Evolutionary conservation across 352 stramenopile species (phyloP).

Genomic region (Pythium apleroticum): DNA sequence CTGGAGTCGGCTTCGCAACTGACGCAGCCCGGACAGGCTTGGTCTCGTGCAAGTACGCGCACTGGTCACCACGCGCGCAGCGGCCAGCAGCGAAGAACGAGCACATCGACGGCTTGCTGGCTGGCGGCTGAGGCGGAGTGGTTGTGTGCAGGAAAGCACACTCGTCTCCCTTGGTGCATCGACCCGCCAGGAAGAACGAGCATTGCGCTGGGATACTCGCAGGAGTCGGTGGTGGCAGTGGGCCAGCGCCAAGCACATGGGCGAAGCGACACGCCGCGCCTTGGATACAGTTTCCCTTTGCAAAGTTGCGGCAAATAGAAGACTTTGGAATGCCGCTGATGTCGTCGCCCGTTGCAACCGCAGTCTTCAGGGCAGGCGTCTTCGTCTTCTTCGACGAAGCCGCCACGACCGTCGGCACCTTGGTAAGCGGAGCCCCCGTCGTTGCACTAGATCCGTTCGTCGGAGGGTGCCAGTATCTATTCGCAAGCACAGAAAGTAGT

Average conservation of each 20-base stretch:
- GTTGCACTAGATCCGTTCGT: background rate
- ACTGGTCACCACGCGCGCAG: constrained; percentile 54
- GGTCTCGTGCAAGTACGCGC: constrained; percentile 41
- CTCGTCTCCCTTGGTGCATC: constrained; percentile 50
- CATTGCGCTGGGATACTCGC: constrained; percentile 33
- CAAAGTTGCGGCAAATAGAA: constrained; percentile 56
- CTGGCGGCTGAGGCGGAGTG: constrained; percentile 6
- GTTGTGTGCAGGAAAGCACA: constrained; percentile 51
- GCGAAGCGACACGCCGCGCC: constrained; percentile 34
- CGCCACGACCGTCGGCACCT: background rate
- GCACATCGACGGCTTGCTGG: constrained; percentile 35
- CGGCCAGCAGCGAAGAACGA: constrained; percentile 49
- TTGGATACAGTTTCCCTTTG: constrained; percentile 41
- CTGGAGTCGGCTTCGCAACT: background rate
- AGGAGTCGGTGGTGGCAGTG: constrained; percentile 16
- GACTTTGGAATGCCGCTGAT: constrained; percentile 35
- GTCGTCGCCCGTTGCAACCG: constrained; percentile 10
- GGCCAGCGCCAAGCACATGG: constrained; percentile 40
- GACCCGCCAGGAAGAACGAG: constrained; percentile 44
- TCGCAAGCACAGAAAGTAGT: background rate
- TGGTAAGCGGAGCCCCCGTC: background rate
- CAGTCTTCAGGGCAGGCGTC: background rate
- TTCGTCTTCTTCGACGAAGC: background rate
- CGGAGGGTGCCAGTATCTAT: constrained; percentile 14
- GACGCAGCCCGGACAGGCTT: background rate